These are phyloP conservation scores for Trichocladium uniseriatum DNA, from an alignment of 495 filamentous ascomycete species.

Conservation along the genomic window DNA sequence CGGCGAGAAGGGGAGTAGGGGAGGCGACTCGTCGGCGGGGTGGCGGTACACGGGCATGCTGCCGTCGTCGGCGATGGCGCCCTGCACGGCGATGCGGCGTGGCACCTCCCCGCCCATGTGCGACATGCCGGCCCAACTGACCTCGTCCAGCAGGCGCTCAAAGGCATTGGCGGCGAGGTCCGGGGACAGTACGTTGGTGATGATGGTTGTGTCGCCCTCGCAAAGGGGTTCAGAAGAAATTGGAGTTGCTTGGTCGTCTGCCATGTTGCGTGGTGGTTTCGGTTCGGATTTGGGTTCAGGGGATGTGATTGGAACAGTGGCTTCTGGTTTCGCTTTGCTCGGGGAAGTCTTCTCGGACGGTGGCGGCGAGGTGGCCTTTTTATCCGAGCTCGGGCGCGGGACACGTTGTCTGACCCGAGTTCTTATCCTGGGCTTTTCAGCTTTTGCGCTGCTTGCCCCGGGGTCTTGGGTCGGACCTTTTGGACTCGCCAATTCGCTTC, in stretches of 20 bases:
- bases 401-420: background rate
- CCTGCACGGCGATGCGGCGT: slow-evolving; percentile 87
- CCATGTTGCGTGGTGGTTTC: slow-evolving; percentile 9
- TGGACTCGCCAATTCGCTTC: slow-evolving; percentile 10
- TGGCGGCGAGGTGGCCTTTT: slow-evolving; percentile 4
- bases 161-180: slow-evolving; percentile 52
- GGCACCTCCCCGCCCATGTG: slow-evolving; percentile 89
- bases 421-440: slow-evolving; percentile 11
- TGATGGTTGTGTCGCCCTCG: slow-evolving; percentile 72
- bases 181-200: slow-evolving; percentile 54
- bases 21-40: slow-evolving; percentile 82
- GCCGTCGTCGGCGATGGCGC: slow-evolving; percentile 58
- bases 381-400: background rate
- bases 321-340: background rate
- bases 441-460: slow-evolving; percentile 4
- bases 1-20: slow-evolving; percentile 62
- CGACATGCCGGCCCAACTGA: slow-evolving; percentile 85
- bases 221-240: slow-evolving; percentile 34
- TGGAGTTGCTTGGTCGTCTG: background rate
- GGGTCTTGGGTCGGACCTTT: slow-evolving; percentile 12
- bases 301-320: background rate
- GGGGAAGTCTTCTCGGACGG: background rate
- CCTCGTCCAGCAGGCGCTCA: slow-evolving; percentile 61
- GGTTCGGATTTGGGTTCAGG: slow-evolving; percentile 7
- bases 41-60: slow-evolving; percentile 88